Conservation (phyloP, 1,284 basidiomycete genomes). For the Ustilago curta region DNA sequence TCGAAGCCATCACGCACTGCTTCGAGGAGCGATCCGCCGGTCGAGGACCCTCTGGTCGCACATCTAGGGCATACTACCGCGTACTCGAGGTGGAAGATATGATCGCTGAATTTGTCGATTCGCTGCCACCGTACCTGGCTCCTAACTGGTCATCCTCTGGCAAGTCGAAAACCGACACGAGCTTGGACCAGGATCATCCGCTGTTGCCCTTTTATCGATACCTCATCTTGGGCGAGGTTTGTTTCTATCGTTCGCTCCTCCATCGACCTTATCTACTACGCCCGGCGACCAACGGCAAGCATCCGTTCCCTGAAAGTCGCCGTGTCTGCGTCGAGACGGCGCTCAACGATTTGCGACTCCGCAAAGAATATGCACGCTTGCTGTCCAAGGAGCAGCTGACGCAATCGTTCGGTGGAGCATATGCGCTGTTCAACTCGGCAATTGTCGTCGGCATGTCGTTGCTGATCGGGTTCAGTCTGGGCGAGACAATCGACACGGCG, state of each 20-base stretch:
- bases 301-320: slow-evolving; percentile 46
- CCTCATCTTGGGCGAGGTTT: slow-evolving; percentile 46
- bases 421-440: slow-evolving; percentile 53
- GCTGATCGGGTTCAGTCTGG: slow-evolving; percentile 43
- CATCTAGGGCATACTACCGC: slow-evolving; percentile 42
- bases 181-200: slow-evolving; percentile 49
- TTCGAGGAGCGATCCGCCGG: slow-evolving; percentile 44
- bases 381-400: slow-evolving; percentile 44
- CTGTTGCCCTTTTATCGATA: slow-evolving; percentile 48
- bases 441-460: slow-evolving; percentile 53
- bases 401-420: slow-evolving; percentile 49
- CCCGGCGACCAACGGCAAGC: slow-evolving; percentile 43
- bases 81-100: slow-evolving; percentile 52
- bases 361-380: slow-evolving; percentile 38
- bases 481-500: slow-evolving; percentile 34
- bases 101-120: slow-evolving; percentile 50
- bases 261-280: slow-evolving; percentile 48
- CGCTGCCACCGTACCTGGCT: slow-evolving; percentile 44
- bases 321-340: slow-evolving; percentile 47
- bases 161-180: slow-evolving; percentile 43
- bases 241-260: slow-evolving; percentile 51
- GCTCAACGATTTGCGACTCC: slow-evolving; percentile 47
- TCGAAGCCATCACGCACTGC: slow-evolving; percentile 50
- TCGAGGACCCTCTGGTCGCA: slow-evolving; percentile 30
- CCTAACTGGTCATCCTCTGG: slow-evolving; percentile 39